Conservation (phyloP, 2,329 filamentous ascomycete genomes). For the Monilinia polystroma region DNA sequence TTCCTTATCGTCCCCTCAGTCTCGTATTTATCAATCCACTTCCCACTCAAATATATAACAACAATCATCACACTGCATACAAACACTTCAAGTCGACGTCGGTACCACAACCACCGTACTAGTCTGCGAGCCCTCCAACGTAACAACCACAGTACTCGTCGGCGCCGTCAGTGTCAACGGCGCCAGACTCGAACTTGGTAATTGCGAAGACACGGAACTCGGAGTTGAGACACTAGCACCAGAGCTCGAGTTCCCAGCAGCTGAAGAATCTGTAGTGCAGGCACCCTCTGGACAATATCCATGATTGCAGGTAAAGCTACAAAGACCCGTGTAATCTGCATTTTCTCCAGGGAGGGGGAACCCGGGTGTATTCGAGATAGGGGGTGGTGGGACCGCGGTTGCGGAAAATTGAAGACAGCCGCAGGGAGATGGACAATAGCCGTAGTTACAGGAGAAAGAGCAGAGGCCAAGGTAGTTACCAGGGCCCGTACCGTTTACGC, state of each 20-base stretch:
- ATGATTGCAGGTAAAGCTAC: slow-evolving; percentile 48
- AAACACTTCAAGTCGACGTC: neutral
- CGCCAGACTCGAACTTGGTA: neutral
- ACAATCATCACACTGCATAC: neutral
- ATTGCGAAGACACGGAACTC: neutral
- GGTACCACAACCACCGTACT: slow-evolving; percentile 4
- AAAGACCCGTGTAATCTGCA: slow-evolving; percentile 46
- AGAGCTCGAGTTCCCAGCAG: neutral
- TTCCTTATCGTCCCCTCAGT: too few species aligned
- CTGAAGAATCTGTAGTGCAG: neutral
- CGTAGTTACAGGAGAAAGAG: slow-evolving; percentile 36
- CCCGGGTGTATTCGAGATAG: slow-evolving; percentile 39
- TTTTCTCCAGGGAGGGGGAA: slow-evolving; percentile 41
- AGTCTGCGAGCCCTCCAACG: neutral
- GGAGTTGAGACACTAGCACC: neutral
- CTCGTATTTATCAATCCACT: neutral
- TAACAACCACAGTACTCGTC: slow-evolving; percentile 18
- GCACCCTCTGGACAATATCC: slow-evolving; percentile 40
- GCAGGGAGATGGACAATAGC: slow-evolving; percentile 35
- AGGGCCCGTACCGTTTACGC: slow-evolving; percentile 34
- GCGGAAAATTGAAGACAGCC: slow-evolving; percentile 30
- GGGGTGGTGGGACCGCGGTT: slow-evolving; percentile 27
- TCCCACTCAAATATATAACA: neutral
- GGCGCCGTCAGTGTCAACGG: neutral
- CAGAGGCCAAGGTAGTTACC: slow-evolving; percentile 44